phyloP scores from a whole-genome alignment of 805 yeast species.

The Candida chauliodis region DNA sequence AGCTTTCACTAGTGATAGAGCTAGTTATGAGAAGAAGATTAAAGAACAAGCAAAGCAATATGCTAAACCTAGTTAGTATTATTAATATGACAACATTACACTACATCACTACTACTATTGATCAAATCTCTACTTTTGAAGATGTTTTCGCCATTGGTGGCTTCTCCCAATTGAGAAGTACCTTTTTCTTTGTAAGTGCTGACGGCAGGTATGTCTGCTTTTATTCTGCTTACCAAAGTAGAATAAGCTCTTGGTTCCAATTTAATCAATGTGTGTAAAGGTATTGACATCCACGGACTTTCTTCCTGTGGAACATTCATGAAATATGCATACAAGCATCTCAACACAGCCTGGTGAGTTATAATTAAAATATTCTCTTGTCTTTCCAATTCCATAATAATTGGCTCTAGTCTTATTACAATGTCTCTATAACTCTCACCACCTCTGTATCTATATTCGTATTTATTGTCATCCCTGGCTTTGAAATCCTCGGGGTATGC shows the following conservation, averaged over 20 bases:
- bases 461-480: slow-evolving; percentile 94
- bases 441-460: slow-evolving; percentile 92
- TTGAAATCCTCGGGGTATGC: slow-evolving; percentile 90
- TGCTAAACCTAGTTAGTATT: slow-evolving; percentile 23
- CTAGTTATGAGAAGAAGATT: slow-evolving; percentile 71
- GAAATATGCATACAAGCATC: slow-evolving; percentile 96
- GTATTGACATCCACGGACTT: slow-evolving; percentile 98
- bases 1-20: slow-evolving; percentile 68
- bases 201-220: slow-evolving; percentile 97
- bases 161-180: slow-evolving; percentile 62
- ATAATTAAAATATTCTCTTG: slow-evolving; percentile 94
- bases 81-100: not conserved
- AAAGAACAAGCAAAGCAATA: slow-evolving; percentile 76
- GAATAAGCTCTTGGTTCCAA: slow-evolving; percentile 94
- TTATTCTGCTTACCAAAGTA: slow-evolving; percentile 82
- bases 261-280: slow-evolving; percentile 89
- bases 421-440: slow-evolving; percentile 97
- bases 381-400: slow-evolving; percentile 96
- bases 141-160: slow-evolving; percentile 29
- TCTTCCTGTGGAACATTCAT: slow-evolving; percentile 98
- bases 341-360: slow-evolving; percentile 94
- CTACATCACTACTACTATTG: slow-evolving; percentile 29
- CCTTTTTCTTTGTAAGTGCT: slow-evolving; percentile 96
- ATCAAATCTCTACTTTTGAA: slow-evolving; percentile 50
- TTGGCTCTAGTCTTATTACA: slow-evolving; percentile 91